phyloP scores from a whole-genome alignment of 495 filamentous ascomycete genomes.

The Penicillium coffeae region DNA sequence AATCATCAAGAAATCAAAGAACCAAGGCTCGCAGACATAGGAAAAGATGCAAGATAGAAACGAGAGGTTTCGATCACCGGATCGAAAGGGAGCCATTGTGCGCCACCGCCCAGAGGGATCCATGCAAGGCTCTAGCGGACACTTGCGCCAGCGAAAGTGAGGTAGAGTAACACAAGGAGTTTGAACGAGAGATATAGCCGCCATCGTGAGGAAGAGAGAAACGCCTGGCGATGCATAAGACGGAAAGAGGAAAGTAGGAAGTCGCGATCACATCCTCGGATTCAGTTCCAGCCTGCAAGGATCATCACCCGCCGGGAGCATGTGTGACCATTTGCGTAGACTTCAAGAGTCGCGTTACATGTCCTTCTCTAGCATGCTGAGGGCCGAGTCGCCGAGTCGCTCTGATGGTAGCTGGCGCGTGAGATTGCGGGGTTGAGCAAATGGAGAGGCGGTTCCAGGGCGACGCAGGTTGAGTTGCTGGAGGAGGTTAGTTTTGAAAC shows the following conservation, averaged over 20 bases:
- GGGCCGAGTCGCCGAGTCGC: slow-evolving; percentile 20
- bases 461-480: slow-evolving; percentile 43
- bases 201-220: slow-evolving; percentile 22
- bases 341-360: slow-evolving; percentile 4
- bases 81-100: slow-evolving; percentile 23
- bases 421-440: slow-evolving; percentile 44
- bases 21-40: not conserved
- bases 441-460: slow-evolving; percentile 39
- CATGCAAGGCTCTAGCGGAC: slow-evolving; percentile 29
- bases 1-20: slow-evolving; percentile 11
- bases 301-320: not conserved
- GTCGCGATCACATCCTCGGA: slow-evolving; percentile 5
- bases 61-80: slow-evolving; percentile 18
- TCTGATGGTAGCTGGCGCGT: slow-evolving; percentile 40
- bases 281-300: slow-evolving; percentile 16
- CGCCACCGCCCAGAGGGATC: slow-evolving; percentile 32
- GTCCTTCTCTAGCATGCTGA: not conserved
- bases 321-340: not conserved
- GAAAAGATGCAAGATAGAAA: slow-evolving; percentile 13
- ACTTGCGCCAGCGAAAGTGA: slow-evolving; percentile 11
- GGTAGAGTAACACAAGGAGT: slow-evolving; percentile 7
- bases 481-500: slow-evolving; percentile 15
- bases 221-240: slow-evolving; percentile 40
- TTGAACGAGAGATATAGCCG: slow-evolving; percentile 13
- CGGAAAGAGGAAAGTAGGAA: slow-evolving; percentile 4